Conservation (phyloP, 768 basidiomycete species). For the Psilocybe cubensis region DNA sequence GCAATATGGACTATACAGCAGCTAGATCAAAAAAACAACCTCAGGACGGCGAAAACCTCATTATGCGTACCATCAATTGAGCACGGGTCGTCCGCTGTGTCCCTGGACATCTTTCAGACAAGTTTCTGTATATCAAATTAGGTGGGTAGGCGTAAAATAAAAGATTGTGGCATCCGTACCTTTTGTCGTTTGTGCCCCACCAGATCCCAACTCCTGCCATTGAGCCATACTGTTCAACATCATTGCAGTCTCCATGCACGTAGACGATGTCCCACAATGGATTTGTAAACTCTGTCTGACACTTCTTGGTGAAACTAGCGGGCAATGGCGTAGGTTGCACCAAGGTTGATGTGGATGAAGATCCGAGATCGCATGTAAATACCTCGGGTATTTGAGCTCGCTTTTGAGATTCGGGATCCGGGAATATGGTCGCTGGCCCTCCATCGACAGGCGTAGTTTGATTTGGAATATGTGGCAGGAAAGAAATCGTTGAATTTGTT, state of each 20-base stretch:
- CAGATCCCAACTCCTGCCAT: not conserved
- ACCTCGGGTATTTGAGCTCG: no score
- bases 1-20: conserved; percentile 71
- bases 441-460: no score
- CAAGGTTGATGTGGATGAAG: no score
- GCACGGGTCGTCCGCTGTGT: conserved; percentile 86
- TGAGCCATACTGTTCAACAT: not conserved
- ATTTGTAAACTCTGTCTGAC: no score
- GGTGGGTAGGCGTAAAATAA: not conserved
- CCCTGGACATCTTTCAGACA: conserved; percentile 81
- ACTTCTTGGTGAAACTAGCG: no score
- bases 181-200: not conserved
- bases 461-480: no score
- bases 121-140: conserved; percentile 54
- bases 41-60: not conserved
- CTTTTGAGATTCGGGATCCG: no score
- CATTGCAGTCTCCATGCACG: not conserved
- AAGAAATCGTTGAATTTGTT: no score
- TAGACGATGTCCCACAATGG: not conserved
- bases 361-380: no score
- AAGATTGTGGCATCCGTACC: not conserved
- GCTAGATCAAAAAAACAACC: not conserved
- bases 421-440: no score
- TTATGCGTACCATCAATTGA: conserved; percentile 72
- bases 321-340: no score